Percentiles rank a stretch among this genome's conserved stretches.
Evolutionary conservation across 169 alveolate genomes (phyloP).

Genomic region (Plasmodium inui): DNA sequence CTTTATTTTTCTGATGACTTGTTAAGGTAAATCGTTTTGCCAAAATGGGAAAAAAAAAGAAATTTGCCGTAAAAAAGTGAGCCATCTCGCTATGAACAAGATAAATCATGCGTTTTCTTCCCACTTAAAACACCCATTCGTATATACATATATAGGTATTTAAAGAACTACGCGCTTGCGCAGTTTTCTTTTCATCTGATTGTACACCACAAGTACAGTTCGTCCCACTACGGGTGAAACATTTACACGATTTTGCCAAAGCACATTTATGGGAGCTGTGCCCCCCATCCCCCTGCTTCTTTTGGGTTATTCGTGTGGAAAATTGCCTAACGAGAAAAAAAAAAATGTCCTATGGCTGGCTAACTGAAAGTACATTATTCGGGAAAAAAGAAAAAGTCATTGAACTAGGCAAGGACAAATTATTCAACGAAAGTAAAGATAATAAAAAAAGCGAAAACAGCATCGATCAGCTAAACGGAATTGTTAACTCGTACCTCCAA

Average conservation of each 20-base stretch:
- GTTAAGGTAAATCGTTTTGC: constrained; percentile 8
- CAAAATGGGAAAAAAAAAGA: neutral
- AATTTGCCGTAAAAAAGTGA: neutral
- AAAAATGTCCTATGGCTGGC: constrained; percentile 75
- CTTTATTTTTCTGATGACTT: neutral
- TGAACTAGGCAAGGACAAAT: constrained; percentile 54
- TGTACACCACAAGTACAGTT: neutral
- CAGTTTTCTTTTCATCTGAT: neutral
- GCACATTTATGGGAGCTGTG: neutral
- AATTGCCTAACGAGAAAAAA: constrained; percentile 12
- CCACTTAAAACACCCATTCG: neutral
- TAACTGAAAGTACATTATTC: constrained; percentile 66
- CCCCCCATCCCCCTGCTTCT: neutral
- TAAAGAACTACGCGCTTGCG: neutral
- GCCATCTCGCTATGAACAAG: neutral
- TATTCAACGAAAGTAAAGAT: constrained; percentile 49
- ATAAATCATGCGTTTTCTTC: neutral
- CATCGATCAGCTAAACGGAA: constrained; percentile 56
- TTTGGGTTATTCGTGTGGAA: neutral
- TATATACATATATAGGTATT: neutral
- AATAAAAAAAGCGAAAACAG: constrained; percentile 65
- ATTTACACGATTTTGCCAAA: neutral
- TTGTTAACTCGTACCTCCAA: constrained; percentile 67
- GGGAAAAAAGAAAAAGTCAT: constrained; percentile 66
- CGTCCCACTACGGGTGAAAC: neutral